These are phyloP conservation scores for Dunaliella salina DNA, from an alignment of 163 green algal genomes.

Conservation along the genomic window DNA sequence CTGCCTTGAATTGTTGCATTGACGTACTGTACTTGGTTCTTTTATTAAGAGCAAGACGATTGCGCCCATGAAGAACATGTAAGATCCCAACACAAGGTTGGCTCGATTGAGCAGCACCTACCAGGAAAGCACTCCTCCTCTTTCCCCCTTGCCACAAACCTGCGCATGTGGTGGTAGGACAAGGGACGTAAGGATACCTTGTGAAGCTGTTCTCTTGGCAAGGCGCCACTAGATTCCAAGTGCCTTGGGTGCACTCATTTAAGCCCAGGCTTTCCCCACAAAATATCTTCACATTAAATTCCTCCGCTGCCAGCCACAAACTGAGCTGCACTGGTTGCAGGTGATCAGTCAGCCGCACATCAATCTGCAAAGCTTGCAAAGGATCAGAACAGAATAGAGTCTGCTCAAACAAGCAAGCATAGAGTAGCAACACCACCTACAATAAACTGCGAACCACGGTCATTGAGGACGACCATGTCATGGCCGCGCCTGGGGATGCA, in stretches of 20 bases:
- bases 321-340: conserved; percentile 8
- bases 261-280: no score
- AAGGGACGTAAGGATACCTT: no score
- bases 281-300: no score
- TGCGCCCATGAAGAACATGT: no score
- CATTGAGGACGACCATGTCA: background rate
- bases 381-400: background rate
- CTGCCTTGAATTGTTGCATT: no score
- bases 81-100: no score
- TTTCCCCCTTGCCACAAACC: conserved; percentile 51
- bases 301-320: conserved; percentile 32
- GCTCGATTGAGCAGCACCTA: conserved; percentile 35
- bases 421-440: background rate
- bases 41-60: no score
- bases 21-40: no score
- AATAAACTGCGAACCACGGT: conserved; percentile 1
- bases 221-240: no score
- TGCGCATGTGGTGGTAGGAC: conserved; percentile 40
- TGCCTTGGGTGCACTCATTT: no score
- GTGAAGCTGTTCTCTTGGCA: no score
- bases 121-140: conserved; percentile 52
- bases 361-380: background rate
- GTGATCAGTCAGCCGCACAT: background rate
- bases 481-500: background rate
- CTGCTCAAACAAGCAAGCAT: background rate